Conservation (phyloP, 2,329 filamentous ascomycete species). For the Botryosphaeria agaves region DNA sequence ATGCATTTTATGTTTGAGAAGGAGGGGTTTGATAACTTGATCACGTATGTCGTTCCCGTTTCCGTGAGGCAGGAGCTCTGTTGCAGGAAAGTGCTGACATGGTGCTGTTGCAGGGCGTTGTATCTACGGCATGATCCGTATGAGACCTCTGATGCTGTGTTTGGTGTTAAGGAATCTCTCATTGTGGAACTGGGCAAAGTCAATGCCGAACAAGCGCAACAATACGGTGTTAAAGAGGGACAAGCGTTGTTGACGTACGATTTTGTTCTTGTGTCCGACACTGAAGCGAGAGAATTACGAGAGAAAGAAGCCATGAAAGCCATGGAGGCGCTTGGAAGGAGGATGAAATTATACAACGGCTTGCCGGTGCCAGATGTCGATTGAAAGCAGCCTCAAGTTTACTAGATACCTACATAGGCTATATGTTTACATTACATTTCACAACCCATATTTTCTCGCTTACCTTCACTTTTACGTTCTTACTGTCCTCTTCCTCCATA, state of each 20-base stretch:
- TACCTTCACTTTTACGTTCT: too few species aligned
- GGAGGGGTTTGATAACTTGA: constrained; percentile 58
- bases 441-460: too few species aligned
- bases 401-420: not conserved
- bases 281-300: constrained; percentile 49
- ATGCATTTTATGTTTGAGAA: constrained; percentile 86
- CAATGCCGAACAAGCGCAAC: constrained; percentile 33
- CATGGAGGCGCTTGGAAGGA: constrained; percentile 46
- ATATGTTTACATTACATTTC: too few species aligned
- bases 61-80: not conserved
- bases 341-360: constrained; percentile 58
- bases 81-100: not conserved
- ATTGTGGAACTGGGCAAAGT: constrained; percentile 46
- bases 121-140: constrained; percentile 67
- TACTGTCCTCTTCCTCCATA: too few species aligned
- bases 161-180: constrained; percentile 69
- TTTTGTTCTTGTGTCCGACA: constrained; percentile 58
- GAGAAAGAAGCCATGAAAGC: constrained; percentile 51
- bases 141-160: constrained; percentile 70
- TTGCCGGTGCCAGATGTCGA: constrained; percentile 57
- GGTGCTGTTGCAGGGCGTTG: constrained; percentile 43
- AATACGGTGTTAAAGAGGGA: constrained; percentile 48
- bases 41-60: constrained; percentile 57
- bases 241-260: constrained; percentile 50
- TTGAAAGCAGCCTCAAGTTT: constrained; percentile 10